A percentile compares a stretch with the other conserved stretches of the same genome.
Conservation (phyloP, 768 basidiomycete genomes). For the Rhodosporidiobolus odoratus region DNA sequence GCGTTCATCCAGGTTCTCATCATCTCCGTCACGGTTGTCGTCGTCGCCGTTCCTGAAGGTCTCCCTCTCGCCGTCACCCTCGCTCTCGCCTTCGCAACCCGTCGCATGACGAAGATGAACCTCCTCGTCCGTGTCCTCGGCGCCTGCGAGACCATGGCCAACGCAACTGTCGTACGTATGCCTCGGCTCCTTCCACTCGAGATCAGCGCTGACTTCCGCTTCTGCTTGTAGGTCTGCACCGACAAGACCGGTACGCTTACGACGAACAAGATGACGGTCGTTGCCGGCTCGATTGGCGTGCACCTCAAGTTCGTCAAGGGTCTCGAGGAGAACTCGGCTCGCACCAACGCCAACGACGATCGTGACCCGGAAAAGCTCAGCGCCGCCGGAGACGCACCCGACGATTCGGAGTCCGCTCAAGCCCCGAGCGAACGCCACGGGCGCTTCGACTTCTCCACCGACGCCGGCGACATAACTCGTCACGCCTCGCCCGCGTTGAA, state of each 20-base stretch:
- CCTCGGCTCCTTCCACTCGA: slow-evolving; percentile 43
- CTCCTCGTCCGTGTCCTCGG: slow-evolving; percentile 90
- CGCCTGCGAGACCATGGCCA: slow-evolving; percentile 98
- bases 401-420: slow-evolving; percentile 12
- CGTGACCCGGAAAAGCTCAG: slow-evolving; percentile 33
- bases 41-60: slow-evolving; percentile 83
- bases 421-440: slow-evolving; percentile 42
- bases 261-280: slow-evolving; percentile 89
- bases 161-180: slow-evolving; percentile 88
- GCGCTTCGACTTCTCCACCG: slow-evolving; percentile 73
- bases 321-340: slow-evolving; percentile 63
- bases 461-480: slow-evolving; percentile 63
- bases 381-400: slow-evolving; percentile 39
- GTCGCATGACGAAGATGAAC: slow-evolving; percentile 94
- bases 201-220: neutral
- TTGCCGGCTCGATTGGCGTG: slow-evolving; percentile 89
- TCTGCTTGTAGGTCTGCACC: slow-evolving; percentile 55
- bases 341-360: slow-evolving; percentile 66
- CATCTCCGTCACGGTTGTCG: slow-evolving; percentile 75
- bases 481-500: slow-evolving; percentile 60
- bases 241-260: slow-evolving; percentile 97
- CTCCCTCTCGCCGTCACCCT: slow-evolving; percentile 92
- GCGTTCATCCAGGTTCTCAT: slow-evolving; percentile 88
- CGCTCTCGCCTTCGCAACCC: slow-evolving; percentile 93
- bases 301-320: slow-evolving; percentile 86